Evolutionary conservation across 2,329 filamentous ascomycete species (phyloP).

Genomic region (Xylaria hypoxylon): DNA sequence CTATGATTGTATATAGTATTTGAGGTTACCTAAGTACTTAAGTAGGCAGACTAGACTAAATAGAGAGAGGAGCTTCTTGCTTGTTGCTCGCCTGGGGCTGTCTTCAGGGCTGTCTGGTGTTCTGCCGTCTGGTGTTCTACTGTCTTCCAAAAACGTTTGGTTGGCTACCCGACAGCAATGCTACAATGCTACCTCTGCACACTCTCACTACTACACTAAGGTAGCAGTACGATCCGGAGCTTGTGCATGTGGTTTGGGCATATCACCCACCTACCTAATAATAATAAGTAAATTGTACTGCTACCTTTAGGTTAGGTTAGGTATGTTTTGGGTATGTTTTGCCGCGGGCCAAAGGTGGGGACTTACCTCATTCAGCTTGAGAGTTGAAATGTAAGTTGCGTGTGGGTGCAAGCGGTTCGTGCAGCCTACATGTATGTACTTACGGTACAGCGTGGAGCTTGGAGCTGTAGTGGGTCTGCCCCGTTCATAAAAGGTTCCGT

Average conservation of each 20-base stretch:
- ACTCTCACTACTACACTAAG: no score
- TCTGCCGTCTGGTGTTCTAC: neutral
- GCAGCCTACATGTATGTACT: no score
- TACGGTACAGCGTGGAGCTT: neutral
- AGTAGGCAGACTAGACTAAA: no score
- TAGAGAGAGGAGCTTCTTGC: neutral
- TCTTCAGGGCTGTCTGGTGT: constrained; percentile 12
- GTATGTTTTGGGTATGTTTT: neutral
- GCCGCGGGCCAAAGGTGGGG: neutral
- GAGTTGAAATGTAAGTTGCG: neutral
- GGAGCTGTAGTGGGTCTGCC: constrained; percentile 1
- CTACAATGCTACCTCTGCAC: neutral
- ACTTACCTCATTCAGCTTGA: constrained; percentile 5
- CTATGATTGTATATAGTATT: no score
- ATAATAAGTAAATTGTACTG: neutral
- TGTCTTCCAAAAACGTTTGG: neutral
- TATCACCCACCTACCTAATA: neutral
- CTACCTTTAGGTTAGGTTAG: constrained; percentile 6
- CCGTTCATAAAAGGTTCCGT: no score
- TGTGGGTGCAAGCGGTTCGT: neutral
- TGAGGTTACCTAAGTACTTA: no score
- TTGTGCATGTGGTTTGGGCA: constrained; percentile 7
- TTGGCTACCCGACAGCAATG: constrained; percentile 9
- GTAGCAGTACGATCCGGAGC: neutral
- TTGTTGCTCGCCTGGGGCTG: neutral